Conservation (phyloP, 441 rosid species). For the Biscutella laevigata region DNA sequence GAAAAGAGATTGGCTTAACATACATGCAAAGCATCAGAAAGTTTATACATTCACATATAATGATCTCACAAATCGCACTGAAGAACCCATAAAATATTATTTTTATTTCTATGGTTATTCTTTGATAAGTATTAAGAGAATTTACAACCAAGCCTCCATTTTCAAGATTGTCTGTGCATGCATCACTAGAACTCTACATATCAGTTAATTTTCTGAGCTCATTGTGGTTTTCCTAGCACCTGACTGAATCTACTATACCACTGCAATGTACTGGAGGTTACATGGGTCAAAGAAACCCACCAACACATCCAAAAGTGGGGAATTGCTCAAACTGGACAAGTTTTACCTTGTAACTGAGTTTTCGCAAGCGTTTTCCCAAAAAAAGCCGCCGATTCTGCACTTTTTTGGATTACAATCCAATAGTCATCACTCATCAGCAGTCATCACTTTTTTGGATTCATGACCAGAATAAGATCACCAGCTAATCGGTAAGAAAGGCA, state of each 20-base stretch:
- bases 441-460: no score
- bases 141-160: slow-evolving; percentile 2
- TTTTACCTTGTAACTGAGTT: slow-evolving; percentile 30
- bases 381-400: slow-evolving; percentile 28
- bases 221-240: not conserved
- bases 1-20: not conserved
- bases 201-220: slow-evolving; percentile 6
- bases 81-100: not conserved
- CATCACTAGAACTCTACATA: no score
- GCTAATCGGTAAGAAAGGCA: slow-evolving; percentile 1
- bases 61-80: not conserved
- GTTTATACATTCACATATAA: not conserved
- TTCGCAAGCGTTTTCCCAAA: slow-evolving; percentile 29
- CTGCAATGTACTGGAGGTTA: slow-evolving; percentile 4
- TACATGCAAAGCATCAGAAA: not conserved
- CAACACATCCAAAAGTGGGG: slow-evolving; percentile 14
- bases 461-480: not conserved
- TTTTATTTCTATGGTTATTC: not conserved
- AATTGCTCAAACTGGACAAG: slow-evolving; percentile 18
- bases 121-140: not conserved
- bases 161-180: not conserved
- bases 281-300: slow-evolving; percentile 27
- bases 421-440: no score
- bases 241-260: slow-evolving; percentile 9
- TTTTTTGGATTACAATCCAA: slow-evolving; percentile 17